Evolutionary conservation across 495 filamentous ascomycete species (phyloP), one percentile per base, ranked within the genome.

Genomic region (Penicillium parvum): DNA sequence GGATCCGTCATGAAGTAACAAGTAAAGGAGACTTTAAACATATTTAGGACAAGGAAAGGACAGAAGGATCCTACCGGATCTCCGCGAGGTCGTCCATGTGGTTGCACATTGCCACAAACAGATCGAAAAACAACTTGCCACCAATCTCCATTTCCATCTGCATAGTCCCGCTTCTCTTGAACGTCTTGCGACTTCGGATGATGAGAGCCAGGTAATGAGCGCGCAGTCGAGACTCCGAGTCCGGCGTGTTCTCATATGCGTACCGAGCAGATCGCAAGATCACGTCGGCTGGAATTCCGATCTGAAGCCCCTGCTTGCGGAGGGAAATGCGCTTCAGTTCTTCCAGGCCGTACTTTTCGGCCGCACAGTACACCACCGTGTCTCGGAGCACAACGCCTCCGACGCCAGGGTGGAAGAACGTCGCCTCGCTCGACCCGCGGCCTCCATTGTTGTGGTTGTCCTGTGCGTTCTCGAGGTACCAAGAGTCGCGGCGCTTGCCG

Each of bases 101-200:
- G 70, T 94, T 95, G 77, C 88, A 92, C 86, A 96, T 86, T 48
- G 90, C 88, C 55, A 95, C 89, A 67, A 95, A 96, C 64, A 96
- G 75, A 76, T 95, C 90, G 71, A 96, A 96, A 77, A 95, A 96
- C 62, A 95, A 76, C 72, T 86, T 82, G 59, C 82, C 88, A 48
- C 86, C 87, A 64, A 80, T 81, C 69, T 94, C 86, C 90, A 96
- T 95, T 77, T 96, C 90, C 73, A 85, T 82, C 78, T 95, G 88
- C 89, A 96, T 91, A 57, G 88, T 95, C 63, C 88, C 90, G 71
- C 89, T 95, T 65, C 81, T 79, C 82, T 94, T 95, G 74, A 96
- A 96, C 52, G 85, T 90, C 75, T 86, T 85, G 64, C 90, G 86
- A 71, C 83, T 86, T 66, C 88, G 79, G 74, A 96, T 94, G 63